Base-by-base conservation (phyloP, 75 land plant species). In the Sequoia sempervirens region DNA sequence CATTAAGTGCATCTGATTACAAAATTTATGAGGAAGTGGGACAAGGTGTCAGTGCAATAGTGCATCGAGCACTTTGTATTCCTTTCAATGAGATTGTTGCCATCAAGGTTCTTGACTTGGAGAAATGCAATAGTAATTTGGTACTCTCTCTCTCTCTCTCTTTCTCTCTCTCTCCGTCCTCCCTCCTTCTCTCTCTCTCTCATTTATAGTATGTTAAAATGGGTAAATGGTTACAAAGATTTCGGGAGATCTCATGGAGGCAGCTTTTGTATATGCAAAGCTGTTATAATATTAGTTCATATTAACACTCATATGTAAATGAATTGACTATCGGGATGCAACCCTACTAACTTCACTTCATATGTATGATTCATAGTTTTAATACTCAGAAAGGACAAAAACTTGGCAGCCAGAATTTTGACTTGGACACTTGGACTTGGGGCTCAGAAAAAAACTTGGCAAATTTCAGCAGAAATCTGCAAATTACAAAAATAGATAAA, bases 31-130 rank as follows among this genome's bases (percentile, higher is more conserved):
- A 93, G 87, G 90, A 87, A 80, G 85, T 93, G 34, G 95, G 95
- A 36, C 85, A 90, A 45, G 95, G 95, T 41, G 95, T 86, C 38
- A 93, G 95, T 81, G 95, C 95, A 13, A 70, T 79, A 53, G 95
- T 93, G 11, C 84, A 92, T 73, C 85, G 94, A 14, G 95, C 95
- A 2, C 64, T 88, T 30, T 93, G 89, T 80, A 73, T 88, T 53
- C 88, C 94, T 12, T 82, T 86, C 90, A 86, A 90, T 73, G 95
- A 93, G 84, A 66, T 92, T 75, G 95, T 93, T 53, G 95, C 95
- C 30, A 86, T 93, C 89, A 93, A 93, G 85, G 81, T 83, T 69
- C 85, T 93, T 78, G 94, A 93, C 73, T 82, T 93, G 46, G 95
- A 93, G 54, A 85, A 86, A 66, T 86, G 88, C 86, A 90, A 86